Evolutionary conservation across 1,139 yeast species (phyloP), one percentile per base, ranked within the genome.

Genomic region (Kurtzmaniella quercitrusa): DNA sequence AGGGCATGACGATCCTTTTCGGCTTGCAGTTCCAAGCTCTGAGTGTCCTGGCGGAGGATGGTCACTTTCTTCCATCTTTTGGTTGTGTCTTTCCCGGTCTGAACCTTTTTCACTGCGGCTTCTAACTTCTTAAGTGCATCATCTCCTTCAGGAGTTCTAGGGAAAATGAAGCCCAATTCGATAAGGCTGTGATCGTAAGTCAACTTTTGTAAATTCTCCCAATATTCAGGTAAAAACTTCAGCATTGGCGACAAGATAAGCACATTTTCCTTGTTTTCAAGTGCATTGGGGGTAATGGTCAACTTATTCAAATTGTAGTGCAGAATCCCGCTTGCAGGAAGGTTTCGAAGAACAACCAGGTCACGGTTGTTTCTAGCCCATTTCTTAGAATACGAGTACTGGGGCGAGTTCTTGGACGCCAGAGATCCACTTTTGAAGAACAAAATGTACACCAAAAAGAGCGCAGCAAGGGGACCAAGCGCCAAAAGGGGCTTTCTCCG

Each of bases 81-180:
- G 36, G 76, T 68, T 28, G 78, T 68, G 61, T 86, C 89, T 30
- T 78, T 70, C 57, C 75, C 78, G 15, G 65, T 55, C 30, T 52
- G 46, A 18, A 39, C 26, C 18, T 33, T 32, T 54, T 86, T 86
- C 43, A 93, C 81, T 7, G 88, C 94, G 26, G 67, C 63, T 62
- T 89, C 95, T 51, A 93, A 73, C 49, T 71, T 62, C 53, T 76
- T 75, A 52, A 91, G 69, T 0, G 95, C 95, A 28, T 59, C 64
- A 63, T 89, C 96, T 40, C 98, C 98, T 42, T 85, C 85, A 16
- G 72, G 63, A 34, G 80, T 80, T 53, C 95, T 75, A 42, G 98
- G 98, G 39, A 91, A 76, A 42, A 93, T 91, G 59, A 93, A 91
- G 0, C 98, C 98, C 45, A 93, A 73, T 51, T 91, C 95, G 40